Percentiles rank a stretch among this genome's conserved stretches.
phyloP scores from a whole-genome alignment of 1,284 basidiomycete genomes.

The Exobasidium rhododendri region DNA sequence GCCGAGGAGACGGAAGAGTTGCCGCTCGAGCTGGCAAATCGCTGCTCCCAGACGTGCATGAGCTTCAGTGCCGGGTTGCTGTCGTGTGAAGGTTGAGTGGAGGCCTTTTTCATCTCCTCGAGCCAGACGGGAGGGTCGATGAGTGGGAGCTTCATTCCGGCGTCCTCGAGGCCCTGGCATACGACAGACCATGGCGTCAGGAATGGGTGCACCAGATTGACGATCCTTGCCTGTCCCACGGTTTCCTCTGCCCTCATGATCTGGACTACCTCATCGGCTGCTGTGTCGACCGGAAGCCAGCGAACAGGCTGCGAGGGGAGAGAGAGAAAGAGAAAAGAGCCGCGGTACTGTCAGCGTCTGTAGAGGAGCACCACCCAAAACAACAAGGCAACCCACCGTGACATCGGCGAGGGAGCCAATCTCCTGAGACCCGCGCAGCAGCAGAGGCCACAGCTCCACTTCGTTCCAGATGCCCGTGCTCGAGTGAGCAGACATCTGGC shows the following conservation, averaged over 20 bases:
- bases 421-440: neutral
- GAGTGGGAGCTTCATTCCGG: slow-evolving; percentile 1
- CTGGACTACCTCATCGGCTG: neutral
- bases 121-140: neutral
- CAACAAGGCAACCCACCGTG: slow-evolving; percentile 2
- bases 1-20: neutral
- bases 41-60: slow-evolving; percentile 9
- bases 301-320: neutral
- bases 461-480: slow-evolving; percentile 9
- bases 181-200: slow-evolving; percentile 1
- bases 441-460: slow-evolving; percentile 2
- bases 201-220: neutral
- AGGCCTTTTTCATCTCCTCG: neutral
- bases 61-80: slow-evolving; percentile 2
- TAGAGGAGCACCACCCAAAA: too few species aligned
- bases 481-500: slow-evolving; percentile 1
- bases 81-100: neutral
- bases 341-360: neutral
- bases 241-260: neutral
- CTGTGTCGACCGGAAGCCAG: slow-evolving; percentile 7
- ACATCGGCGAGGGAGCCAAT: neutral
- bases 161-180: neutral
- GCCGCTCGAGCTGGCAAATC: neutral
- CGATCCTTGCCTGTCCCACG: neutral
- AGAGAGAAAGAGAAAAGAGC: too few species aligned